Evolutionary conservation across 163 green algal genomes (phyloP).

Genomic region (Scenedesmus sp.): DNA sequence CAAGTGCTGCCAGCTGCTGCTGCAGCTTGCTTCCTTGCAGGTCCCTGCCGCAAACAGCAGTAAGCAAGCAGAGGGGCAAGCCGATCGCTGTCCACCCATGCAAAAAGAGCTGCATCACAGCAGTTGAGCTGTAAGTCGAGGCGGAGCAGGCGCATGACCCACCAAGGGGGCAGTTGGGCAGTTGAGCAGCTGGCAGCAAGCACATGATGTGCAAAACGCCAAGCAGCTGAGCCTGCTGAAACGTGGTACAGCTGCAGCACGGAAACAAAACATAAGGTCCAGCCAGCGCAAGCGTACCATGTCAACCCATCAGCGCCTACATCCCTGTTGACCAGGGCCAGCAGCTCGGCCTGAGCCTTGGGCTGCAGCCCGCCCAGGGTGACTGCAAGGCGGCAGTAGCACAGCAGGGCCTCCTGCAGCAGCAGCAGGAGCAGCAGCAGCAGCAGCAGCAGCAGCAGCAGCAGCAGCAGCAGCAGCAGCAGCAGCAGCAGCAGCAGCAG

Average conservation of each 20-base stretch:
- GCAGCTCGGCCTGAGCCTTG: neutral
- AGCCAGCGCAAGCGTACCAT: neutral
- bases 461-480: neutral
- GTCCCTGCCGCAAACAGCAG: slow-evolving; percentile 1
- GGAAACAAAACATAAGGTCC: neutral
- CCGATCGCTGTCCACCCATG: neutral
- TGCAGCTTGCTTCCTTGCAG: slow-evolving; percentile 47
- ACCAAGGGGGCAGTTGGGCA: too few species aligned
- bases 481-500: too few species aligned
- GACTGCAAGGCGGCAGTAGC: slow-evolving; percentile 23
- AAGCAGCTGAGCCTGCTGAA: too few species aligned
- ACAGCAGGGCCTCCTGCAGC: slow-evolving; percentile 42
- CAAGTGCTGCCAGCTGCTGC: slow-evolving; percentile 42
- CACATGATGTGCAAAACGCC: neutral
- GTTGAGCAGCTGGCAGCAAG: too few species aligned
- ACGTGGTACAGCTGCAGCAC: too few species aligned
- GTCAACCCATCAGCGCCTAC: slow-evolving; percentile 2
- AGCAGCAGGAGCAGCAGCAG: slow-evolving; percentile 24
- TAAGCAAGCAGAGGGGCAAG: neutral
- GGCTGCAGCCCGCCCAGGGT: slow-evolving; percentile 2
- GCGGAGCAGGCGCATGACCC: too few species aligned
- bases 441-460: neutral
- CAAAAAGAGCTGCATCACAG: too few species aligned
- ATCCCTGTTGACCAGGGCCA: slow-evolving; percentile 5
- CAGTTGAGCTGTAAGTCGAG: too few species aligned